phyloP scores from a whole-genome alignment of 2,329 filamentous ascomycete species.

The Venturia pyrina region DNA sequence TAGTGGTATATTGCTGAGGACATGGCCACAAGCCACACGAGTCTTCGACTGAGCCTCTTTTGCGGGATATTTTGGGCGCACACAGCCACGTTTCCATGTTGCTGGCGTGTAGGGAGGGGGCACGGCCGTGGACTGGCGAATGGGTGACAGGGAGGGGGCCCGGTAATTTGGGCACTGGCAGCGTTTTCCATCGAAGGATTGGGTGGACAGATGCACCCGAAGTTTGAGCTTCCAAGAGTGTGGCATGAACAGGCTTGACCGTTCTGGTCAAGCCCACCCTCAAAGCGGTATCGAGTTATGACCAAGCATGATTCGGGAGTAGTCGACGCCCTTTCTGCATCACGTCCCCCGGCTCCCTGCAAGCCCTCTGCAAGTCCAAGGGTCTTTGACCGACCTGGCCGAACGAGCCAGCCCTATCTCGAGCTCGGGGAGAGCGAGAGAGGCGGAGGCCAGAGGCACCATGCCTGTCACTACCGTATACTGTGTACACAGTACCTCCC shows the following conservation, averaged over 20 bases:
- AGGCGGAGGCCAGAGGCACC: background rate
- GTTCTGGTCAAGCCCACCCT: background rate
- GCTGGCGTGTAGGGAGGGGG: background rate
- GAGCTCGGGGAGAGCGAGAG: slow-evolving; percentile 7
- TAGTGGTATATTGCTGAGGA: background rate
- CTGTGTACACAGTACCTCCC: background rate
- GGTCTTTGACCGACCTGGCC: slow-evolving; percentile 6
- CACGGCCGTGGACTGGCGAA: background rate
- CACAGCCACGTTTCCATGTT: background rate
- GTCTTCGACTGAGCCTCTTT: background rate
- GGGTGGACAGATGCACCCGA: background rate
- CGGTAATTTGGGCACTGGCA: background rate
- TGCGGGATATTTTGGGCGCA: background rate
- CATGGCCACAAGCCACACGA: background rate
- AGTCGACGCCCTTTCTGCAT: background rate
- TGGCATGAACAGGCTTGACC: background rate
- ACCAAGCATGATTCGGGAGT: background rate
- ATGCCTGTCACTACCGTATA: background rate
- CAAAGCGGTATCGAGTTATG: background rate
- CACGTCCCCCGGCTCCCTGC: background rate
- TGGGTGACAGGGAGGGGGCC: background rate
- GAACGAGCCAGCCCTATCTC: slow-evolving; percentile 5
- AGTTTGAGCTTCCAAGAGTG: background rate
- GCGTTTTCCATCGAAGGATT: background rate
- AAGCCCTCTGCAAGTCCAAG: background rate